Conservation (phyloP, 169 alveolate species). For the Plasmodium chabaudi region DNA sequence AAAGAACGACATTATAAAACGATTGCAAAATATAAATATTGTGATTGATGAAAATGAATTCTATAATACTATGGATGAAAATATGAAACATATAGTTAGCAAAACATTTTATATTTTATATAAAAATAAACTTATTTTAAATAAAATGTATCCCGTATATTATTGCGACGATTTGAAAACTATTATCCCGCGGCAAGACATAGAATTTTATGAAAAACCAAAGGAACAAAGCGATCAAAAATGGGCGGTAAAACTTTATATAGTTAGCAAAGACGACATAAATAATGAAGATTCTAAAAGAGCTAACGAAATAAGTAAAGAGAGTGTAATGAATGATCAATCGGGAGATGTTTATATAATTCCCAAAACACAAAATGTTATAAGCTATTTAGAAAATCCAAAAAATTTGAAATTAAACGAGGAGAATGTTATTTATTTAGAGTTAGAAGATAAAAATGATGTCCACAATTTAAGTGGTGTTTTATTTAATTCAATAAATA, state of each 20-base stretch:
- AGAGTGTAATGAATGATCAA: background rate
- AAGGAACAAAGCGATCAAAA: background rate
- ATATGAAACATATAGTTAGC: conserved; percentile 6
- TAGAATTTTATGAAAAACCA: conserved; percentile 19
- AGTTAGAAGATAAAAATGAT: conserved; percentile 5
- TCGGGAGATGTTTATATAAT: background rate
- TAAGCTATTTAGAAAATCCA: conserved; percentile 11
- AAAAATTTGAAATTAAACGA: background rate
- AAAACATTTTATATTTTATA: conserved; percentile 11
- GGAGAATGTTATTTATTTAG: background rate
- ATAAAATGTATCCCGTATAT: conserved; percentile 48
- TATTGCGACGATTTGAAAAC: conserved; percentile 36
- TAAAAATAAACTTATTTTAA: conserved; percentile 31
- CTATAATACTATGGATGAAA: conserved; percentile 30
- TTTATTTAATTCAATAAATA: conserved; percentile 20
- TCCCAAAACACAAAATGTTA: background rate
- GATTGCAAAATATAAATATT: conserved; percentile 42
- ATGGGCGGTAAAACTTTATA: conserved; percentile 3
- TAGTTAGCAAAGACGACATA: conserved; percentile 3
- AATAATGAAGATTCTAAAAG: background rate
- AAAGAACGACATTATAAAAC: conserved; percentile 11
- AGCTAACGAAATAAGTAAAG: background rate
- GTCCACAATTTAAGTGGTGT: conserved; percentile 13
- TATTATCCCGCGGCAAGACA: conserved; percentile 17
- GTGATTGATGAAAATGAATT: conserved; percentile 12